Base-by-base conservation (phyloP, 2,329 filamentous ascomycete species). In the Colletotrichum sidae region DNA sequence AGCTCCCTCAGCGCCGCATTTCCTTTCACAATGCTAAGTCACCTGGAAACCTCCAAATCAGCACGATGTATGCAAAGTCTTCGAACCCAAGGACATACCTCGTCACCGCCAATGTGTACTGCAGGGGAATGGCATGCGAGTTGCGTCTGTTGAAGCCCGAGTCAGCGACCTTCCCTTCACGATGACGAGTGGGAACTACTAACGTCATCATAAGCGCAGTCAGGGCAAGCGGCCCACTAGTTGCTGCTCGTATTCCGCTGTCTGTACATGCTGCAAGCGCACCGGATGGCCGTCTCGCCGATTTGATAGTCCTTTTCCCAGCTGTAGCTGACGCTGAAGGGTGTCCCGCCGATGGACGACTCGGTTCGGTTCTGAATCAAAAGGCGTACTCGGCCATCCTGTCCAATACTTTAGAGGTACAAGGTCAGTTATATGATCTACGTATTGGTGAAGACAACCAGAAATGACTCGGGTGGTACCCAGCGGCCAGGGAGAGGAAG, bases 151-250 rank as follows among this genome's bases (percentile, higher is more conserved):
- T 17, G 17, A 17, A 17, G 17, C 17, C 17, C n/a, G 4, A 46
- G 44, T 17, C 44, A 8, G 15, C n/a, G 44, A 33, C 38, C 38
- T 41, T 41, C 38, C 12, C 38, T 12, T 12, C 8, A 41, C 12
- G 38, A 41, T 41, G 38, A 41, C 38, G 4, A 41, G 8, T 41
- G 12, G 38, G 38, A 41, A 41, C 38, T 17, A 17, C 17, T 17
- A 17, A 17, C 17, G 17, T 17, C 17, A 17, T 17, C 62, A 11
- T 60, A 68, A 1, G 37, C 47, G 50, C 68, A 69, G 49, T 69
- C 68, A 6, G 67, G 60, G 52, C 68, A 70, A n/a, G 54, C 53
- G n/a, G 69, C 68, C 67, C 67, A 69, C 8, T 67, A 58, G 8
- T 69, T 68, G 55, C 59, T 60, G 13, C 68, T 67, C 4, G 68